A percentile compares a stretch with the other conserved stretches of the same genome.
Evolutionary conservation across 2,329 filamentous ascomycete species (phyloP).

Genomic region (Colletotrichum falcatum): DNA sequence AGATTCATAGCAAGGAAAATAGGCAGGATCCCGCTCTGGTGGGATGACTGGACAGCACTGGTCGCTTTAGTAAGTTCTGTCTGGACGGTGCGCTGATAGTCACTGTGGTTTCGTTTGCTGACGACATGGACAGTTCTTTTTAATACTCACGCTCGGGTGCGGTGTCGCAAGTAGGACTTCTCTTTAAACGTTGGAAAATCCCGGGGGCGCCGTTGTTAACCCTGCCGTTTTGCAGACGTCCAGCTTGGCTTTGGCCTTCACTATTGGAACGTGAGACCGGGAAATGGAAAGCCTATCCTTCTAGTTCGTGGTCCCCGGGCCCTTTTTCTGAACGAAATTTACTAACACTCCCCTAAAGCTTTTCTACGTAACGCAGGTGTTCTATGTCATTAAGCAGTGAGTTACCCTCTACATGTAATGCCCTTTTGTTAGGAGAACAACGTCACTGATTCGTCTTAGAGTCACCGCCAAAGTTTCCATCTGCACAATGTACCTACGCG

Average conservation of each 20-base stretch:
- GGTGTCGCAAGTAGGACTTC: conserved; percentile 15
- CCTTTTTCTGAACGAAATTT: not conserved
- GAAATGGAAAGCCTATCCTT: conserved; percentile 24
- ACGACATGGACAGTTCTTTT: conserved; percentile 9
- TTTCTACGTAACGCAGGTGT: conserved; percentile 43
- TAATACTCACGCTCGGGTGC: not conserved
- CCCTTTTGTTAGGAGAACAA: fast-evolving
- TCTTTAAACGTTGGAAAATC: too few relatives aligned
- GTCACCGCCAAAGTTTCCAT: conserved; percentile 44
- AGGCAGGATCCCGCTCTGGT: conserved; percentile 26
- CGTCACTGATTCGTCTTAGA: not conserved
- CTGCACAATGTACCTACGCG: conserved; percentile 43
- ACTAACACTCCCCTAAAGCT: conserved; percentile 17
- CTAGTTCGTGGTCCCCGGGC: conserved; percentile 10
- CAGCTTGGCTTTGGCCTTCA: conserved; percentile 43
- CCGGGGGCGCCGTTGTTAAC: not conserved
- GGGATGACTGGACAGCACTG: conserved; percentile 39
- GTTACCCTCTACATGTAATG: too few relatives aligned
- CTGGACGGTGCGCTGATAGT: not conserved
- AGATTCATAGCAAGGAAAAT: conserved; percentile 21
- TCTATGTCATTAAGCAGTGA: conserved; percentile 44
- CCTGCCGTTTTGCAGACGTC: not conserved
- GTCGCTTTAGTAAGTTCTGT: conserved; percentile 22
- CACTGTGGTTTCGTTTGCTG: not conserved
- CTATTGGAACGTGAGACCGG: conserved; percentile 43